Conservation (phyloP, 805 yeast genomes). For the Pichia pseudocactophila region DNA sequence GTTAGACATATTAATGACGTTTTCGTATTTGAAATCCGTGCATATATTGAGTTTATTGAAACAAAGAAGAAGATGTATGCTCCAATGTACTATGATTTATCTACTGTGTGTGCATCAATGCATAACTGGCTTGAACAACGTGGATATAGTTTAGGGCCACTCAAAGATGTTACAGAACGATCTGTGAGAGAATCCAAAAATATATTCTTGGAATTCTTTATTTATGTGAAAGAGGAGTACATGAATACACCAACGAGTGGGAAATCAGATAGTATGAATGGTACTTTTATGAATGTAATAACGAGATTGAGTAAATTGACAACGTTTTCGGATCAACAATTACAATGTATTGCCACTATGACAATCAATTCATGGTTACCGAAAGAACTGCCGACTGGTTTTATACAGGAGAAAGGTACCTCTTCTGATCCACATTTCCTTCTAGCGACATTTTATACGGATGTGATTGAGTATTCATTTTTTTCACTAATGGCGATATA, state of each 20-base stretch:
- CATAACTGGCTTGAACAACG: not conserved
- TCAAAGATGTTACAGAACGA: slow-evolving; percentile 5
- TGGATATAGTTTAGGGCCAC: slow-evolving; percentile 8
- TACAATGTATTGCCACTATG: slow-evolving; percentile 39
- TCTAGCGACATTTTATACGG: slow-evolving; percentile 62
- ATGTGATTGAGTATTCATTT: slow-evolving; percentile 67
- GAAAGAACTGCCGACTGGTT: slow-evolving; percentile 52
- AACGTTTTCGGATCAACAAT: slow-evolving; percentile 48
- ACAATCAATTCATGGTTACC: slow-evolving; percentile 71
- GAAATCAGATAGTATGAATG: slow-evolving; percentile 26
- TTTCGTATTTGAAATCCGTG: slow-evolving; percentile 31
- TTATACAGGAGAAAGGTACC: slow-evolving; percentile 26
- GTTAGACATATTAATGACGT: slow-evolving; percentile 36
- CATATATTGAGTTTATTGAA: slow-evolving; percentile 33
- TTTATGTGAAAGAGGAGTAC: slow-evolving; percentile 41
- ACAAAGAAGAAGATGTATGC: slow-evolving; percentile 39
- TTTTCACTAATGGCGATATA: slow-evolving; percentile 50
- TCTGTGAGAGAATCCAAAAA: slow-evolving; percentile 3
- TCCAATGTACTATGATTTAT: slow-evolving; percentile 46
- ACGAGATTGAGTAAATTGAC: slow-evolving; percentile 57
- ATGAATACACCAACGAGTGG: slow-evolving; percentile 51
- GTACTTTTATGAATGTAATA: slow-evolving; percentile 52
- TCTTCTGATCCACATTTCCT: slow-evolving; percentile 40
- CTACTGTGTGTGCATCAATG: not conserved
- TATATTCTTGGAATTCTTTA: slow-evolving; percentile 46